A percentile compares a stretch with the other conserved stretches of the same genome.
Evolutionary conservation across 1,284 basidiomycete genomes (phyloP).

Genomic region (Inonotus obliquus): DNA sequence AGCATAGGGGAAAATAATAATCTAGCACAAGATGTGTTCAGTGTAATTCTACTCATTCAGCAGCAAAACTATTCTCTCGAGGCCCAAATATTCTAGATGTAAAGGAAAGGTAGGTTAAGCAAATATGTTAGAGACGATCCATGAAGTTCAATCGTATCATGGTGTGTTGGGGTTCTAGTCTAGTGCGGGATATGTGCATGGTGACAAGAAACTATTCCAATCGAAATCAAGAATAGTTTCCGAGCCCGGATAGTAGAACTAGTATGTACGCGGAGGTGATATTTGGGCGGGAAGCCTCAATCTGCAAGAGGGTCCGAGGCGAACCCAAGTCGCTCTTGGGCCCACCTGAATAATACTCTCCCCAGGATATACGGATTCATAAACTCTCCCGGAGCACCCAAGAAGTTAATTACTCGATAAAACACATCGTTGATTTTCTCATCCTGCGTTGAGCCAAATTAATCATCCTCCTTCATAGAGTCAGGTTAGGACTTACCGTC

Average conservation of each 20-base stretch:
- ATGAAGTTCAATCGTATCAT: not conserved
- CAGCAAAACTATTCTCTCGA: no score
- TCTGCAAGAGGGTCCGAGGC: not conserved
- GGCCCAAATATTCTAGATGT: no score
- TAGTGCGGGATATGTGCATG: not conserved
- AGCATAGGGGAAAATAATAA: constrained; percentile 63
- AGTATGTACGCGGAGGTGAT: not conserved
- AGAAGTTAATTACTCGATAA: constrained; percentile 3
- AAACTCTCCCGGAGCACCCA: constrained; percentile 8
- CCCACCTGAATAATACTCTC: constrained; percentile 8
- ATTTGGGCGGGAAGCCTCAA: not conserved
- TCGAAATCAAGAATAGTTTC: not conserved
- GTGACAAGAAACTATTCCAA: not conserved
- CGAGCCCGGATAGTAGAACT: not conserved
- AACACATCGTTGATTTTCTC: constrained; percentile 3
- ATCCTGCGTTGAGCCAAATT: not conserved
- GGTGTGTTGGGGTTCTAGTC: not conserved
- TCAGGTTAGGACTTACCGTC: not conserved
- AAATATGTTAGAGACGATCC: not conserved
- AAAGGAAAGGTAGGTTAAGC: not conserved
- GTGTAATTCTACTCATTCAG: not conserved
- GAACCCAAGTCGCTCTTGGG: not conserved
- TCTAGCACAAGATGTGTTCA: not conserved
- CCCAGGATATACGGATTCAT: constrained; percentile 4
- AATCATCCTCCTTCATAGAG: not conserved